A percentile compares a stretch with the other conserved stretches of the same genome.
Conservation (phyloP, 2,329 filamentous ascomycete genomes). For the Pseudocercospora musae region DNA sequence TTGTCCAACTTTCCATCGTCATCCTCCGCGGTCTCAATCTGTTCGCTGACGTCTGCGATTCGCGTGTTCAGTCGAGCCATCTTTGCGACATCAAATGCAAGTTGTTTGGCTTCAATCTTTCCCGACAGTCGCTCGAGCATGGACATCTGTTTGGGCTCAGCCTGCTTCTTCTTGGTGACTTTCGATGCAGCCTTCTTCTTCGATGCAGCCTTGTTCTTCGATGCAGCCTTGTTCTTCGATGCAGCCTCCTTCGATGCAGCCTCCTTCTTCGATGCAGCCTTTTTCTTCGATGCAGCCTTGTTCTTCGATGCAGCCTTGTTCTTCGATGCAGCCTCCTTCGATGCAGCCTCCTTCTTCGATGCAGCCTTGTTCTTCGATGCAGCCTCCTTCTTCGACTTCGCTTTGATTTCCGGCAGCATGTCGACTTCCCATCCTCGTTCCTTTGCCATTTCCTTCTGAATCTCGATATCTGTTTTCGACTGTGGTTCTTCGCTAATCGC, state of each 20-base stretch:
- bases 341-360: constrained; percentile 2
- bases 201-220: too few species aligned
- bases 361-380: neutral
- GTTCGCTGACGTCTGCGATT: constrained; percentile 1
- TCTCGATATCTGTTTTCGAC: neutral
- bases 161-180: neutral
- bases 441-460: neutral
- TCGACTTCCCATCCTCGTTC: neutral
- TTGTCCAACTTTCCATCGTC: neutral
- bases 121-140: neutral
- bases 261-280: neutral
- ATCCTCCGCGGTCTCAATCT: neutral
- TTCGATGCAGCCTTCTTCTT: neutral
- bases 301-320: neutral
- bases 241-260: neutral
- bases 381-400: neutral
- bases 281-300: neutral
- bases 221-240: neutral
- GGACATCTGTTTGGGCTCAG: neutral
- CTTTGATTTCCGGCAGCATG: neutral
- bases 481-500: neutral
- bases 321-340: neutral
- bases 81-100: constrained; percentile 7
- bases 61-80: constrained; percentile 14
- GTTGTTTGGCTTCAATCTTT: neutral